Evolutionary conservation across 176 grass and related monocot genomes (phyloP).

Genomic region (Guadua angustifolia): DNA sequence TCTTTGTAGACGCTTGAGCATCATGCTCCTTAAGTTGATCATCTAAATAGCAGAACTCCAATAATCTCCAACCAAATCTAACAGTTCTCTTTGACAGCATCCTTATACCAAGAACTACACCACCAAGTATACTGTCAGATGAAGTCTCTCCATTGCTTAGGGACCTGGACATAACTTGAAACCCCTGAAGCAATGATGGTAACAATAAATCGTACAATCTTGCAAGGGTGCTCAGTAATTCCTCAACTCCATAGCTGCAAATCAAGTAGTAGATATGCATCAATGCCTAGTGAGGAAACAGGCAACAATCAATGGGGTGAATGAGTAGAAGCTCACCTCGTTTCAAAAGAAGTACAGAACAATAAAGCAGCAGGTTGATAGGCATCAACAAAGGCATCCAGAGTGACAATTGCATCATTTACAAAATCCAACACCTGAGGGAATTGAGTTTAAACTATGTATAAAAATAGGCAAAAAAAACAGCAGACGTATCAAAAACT

Average conservation of each 20-base stretch:
- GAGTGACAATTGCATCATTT: slow-evolving; percentile 87
- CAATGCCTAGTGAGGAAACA: slow-evolving; percentile 23
- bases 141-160: slow-evolving; percentile 29
- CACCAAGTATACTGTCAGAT: slow-evolving; percentile 43
- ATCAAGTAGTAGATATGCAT: slow-evolving; percentile 38
- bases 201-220: slow-evolving; percentile 81
- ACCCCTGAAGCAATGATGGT: slow-evolving; percentile 71
- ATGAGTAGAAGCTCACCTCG: slow-evolving; percentile 56
- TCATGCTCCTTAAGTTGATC: slow-evolving; percentile 59
- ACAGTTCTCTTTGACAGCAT: slow-evolving; percentile 82
- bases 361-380: slow-evolving; percentile 82
- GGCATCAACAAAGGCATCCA: slow-evolving; percentile 88
- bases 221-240: slow-evolving; percentile 72
- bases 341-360: slow-evolving; percentile 83
- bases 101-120: slow-evolving; percentile 71
- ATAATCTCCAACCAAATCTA: slow-evolving; percentile 87
- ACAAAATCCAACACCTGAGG: slow-evolving; percentile 91
- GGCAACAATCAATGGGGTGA: slow-evolving; percentile 28
- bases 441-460: slow-evolving; percentile 42
- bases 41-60: slow-evolving; percentile 87
- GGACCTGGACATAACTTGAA: slow-evolving; percentile 61
- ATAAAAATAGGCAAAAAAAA: slow-evolving; percentile 13
- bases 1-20: slow-evolving; percentile 60
- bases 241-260: slow-evolving; percentile 76
- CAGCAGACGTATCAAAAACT: slow-evolving; percentile 30